Conservation (phyloP, 2,329 filamentous ascomycete genomes). For the Aspergillus sp. region DNA sequence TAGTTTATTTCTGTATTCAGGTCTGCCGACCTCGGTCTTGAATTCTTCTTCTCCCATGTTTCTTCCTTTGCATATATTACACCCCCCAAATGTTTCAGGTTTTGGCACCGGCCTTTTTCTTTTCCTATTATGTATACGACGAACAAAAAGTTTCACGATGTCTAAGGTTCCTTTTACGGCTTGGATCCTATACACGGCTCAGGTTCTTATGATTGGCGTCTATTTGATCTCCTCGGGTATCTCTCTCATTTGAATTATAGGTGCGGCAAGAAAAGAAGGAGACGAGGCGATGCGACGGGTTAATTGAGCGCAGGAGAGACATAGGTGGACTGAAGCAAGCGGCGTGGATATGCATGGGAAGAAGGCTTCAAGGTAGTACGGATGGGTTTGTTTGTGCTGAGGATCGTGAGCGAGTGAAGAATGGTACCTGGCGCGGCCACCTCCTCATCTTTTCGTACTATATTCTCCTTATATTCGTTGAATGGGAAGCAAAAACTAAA, state of each 20-base stretch:
- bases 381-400: constrained; percentile 27
- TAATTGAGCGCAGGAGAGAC: constrained; percentile 28
- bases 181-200: constrained; percentile 34
- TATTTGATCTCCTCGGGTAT: constrained; percentile 38
- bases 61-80: constrained; percentile 43
- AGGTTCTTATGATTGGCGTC: constrained; percentile 45
- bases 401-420: constrained; percentile 19
- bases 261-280: constrained; percentile 36
- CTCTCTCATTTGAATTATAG: constrained; percentile 32
- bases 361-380: constrained; percentile 25
- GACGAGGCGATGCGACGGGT: constrained; percentile 32
- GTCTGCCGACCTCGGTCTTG: constrained; percentile 26
- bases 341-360: constrained; percentile 25
- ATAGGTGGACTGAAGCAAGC: constrained; percentile 30
- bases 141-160: constrained; percentile 43
- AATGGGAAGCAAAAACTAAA: constrained; percentile 23
- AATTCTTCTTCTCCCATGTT: constrained; percentile 25
- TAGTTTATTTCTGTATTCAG: constrained; percentile 28
- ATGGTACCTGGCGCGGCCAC: constrained; percentile 23
- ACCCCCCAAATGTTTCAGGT: constrained; percentile 25
- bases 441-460: constrained; percentile 22
- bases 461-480: constrained; percentile 19
- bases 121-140: constrained; percentile 43
- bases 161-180: constrained; percentile 32
- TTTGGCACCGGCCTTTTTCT: constrained; percentile 27